Conservation (phyloP, 305 asterid species). For the Nicotiana rustica region DNA sequence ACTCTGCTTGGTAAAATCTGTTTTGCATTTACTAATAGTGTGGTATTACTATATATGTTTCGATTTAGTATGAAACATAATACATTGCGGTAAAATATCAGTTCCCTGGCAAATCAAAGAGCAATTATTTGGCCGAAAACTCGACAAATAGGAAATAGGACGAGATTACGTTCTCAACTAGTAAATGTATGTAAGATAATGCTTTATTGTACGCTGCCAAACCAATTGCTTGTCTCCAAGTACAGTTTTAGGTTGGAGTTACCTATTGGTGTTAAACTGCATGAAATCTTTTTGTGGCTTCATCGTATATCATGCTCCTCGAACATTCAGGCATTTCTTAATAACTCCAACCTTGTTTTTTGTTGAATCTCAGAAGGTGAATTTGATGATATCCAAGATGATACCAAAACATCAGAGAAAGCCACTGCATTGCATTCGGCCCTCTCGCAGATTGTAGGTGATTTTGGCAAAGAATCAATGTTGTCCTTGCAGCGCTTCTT, state of each 20-base stretch:
- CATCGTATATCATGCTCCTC: background rate
- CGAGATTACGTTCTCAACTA: background rate
- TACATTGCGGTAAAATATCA: background rate
- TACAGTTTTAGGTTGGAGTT: background rate
- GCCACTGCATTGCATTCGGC: conserved; percentile 78
- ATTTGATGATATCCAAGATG: conserved; percentile 66
- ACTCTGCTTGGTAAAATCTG: background rate
- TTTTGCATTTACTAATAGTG: background rate
- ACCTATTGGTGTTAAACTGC: conserved; percentile 6
- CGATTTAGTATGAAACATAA: background rate
- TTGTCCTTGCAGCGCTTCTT: conserved; percentile 84
- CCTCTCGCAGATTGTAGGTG: conserved; percentile 70
- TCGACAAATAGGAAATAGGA: background rate
- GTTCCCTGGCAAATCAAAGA: background rate
- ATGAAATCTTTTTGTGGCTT: background rate
- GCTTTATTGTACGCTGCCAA: background rate
- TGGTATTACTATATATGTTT: background rate
- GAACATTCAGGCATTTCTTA: background rate
- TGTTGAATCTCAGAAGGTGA: conserved; percentile 65
- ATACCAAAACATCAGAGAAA: conserved; percentile 65
- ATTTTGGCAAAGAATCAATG: conserved; percentile 84
- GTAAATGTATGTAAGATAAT: background rate
- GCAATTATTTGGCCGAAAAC: background rate
- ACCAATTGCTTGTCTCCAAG: conserved; percentile 18
- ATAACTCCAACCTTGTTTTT: conserved; percentile 38